Evolutionary conservation across 441 rosid genomes (phyloP).

Genomic region (Dalechampia spathulata): DNA sequence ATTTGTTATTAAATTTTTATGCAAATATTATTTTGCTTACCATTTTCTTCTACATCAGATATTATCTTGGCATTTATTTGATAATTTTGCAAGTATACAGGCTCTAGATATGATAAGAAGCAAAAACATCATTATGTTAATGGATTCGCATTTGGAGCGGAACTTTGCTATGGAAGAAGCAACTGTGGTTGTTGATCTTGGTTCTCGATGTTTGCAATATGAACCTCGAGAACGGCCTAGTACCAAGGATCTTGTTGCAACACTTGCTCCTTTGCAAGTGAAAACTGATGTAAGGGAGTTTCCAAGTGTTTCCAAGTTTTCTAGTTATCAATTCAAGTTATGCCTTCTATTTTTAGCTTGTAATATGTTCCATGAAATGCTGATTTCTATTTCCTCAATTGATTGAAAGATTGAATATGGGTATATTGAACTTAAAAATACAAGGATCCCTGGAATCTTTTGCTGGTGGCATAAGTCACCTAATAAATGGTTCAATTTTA

Average conservation of each 20-base stretch:
- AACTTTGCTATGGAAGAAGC: conserved; percentile 90
- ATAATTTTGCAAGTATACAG: conserved; percentile 31
- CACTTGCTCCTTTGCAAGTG: conserved; percentile 75
- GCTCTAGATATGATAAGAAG: conserved; percentile 95
- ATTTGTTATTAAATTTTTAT: neutral
- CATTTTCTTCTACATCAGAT: neutral
- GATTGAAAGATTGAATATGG: neutral
- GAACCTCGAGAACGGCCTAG: conserved; percentile 91
- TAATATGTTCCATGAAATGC: neutral
- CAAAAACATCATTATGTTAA: conserved; percentile 64
- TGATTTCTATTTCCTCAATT: neutral
- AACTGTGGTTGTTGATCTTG: conserved; percentile 81
- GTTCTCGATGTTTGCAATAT: conserved; percentile 84
- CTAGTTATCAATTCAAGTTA: conserved; percentile 2
- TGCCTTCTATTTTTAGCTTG: neutral
- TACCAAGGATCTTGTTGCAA: conserved; percentile 65
- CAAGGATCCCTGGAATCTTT: neutral
- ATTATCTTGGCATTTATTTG: conserved; percentile 7
- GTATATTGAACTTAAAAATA: too few species aligned
- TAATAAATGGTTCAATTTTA: neutral
- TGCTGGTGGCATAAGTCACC: neutral
- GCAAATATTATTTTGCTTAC: neutral
- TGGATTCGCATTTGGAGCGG: conserved; percentile 97
- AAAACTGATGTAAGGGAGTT: conserved; percentile 57
- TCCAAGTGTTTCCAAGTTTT: conserved; percentile 38